Base-by-base conservation (phyloP, 768 basidiomycete species). In the Lentinula sp. region DNA sequence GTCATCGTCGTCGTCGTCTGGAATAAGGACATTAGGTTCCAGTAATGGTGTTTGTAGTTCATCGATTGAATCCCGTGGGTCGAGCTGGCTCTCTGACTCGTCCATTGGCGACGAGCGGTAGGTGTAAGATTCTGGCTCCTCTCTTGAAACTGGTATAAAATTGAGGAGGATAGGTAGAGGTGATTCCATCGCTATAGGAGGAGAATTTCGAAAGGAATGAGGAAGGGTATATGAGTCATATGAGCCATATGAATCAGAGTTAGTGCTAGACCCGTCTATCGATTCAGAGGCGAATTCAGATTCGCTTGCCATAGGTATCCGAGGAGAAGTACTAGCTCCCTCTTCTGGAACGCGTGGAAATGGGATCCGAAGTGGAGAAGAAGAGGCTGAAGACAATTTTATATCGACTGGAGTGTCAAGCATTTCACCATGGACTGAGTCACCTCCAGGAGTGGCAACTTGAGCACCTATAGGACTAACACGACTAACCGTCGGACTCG, bases 21-120 rank as follows among this genome's bases (percentile, higher is more conserved):
- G 32, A 18, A 52, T 31, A 21, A 1, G 15, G 23, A 42, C 8
- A 31, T 37, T 11, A 3, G 28, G n/a, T 23, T 2, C 2, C 2
- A 11, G 32, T 13, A 60, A 7, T 5, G 59, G 59, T 35, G 59
- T 60, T 45, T 60, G 59, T 18, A 60, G 50, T 35, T 60, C 50
- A 15, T 60, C 59, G 2, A 18, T 5, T 39, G 37, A 39, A 39
- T 13, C 37, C 13, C 9, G 37, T 39, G 37, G 7, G 37, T 39
- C 37, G 13, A 39, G 37, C 9, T 8, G 37, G 5, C 37, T 39
- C 9, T 39, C 37, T 39, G 37, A 39, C 5, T 39, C 13, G 37
- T 8, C 37, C 37, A 39, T 13, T 39, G 37, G 37, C 13, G 37
- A 39, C 37, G 13, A 39, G 37, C 13, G 37, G 13, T 39, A 39